Percentiles rank a stretch among this genome's conserved stretches.
Conservation (phyloP, 2,329 filamentous ascomycete genomes). For the Ceratocystis albifundus region DNA sequence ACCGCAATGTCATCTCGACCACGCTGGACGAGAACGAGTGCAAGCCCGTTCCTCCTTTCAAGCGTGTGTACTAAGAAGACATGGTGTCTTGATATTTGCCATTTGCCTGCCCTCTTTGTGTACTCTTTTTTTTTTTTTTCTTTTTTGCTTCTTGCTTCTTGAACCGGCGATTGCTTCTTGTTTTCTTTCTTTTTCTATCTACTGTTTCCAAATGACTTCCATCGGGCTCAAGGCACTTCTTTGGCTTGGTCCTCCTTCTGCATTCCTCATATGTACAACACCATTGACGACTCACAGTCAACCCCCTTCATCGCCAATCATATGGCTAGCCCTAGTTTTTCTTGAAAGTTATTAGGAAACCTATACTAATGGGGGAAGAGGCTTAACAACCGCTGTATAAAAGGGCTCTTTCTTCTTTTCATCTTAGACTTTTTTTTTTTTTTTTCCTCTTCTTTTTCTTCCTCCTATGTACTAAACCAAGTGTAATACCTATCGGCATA, state of each 20-base stretch:
- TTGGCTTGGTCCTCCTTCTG: conserved; percentile 1
- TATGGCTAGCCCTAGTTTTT: not conserved
- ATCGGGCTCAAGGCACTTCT: conserved; percentile 5
- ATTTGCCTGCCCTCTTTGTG: conserved; percentile 16
- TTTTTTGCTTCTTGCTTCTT: conserved; percentile 17
- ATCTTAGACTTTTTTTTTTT: conserved; percentile 19
- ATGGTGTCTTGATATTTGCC: conserved; percentile 1
- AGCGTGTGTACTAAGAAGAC: conserved; percentile 65
- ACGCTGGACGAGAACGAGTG: conserved; percentile 94
- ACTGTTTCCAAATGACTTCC: not conserved
- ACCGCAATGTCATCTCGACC: conserved; percentile 68
- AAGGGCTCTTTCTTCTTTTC: conserved; percentile 17
- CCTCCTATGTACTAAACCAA: conserved; percentile 10
- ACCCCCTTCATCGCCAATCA: not conserved
- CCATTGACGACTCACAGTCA: not conserved
- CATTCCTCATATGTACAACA: conserved; percentile 14
- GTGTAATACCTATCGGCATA: not conserved
- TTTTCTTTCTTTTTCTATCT: conserved; percentile 7
- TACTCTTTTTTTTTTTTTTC: conserved; percentile 12
- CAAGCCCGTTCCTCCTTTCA: conserved; percentile 92
- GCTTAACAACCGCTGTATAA: conserved; percentile 20
- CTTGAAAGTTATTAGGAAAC: not conserved
- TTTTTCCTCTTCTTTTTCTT: conserved; percentile 14
- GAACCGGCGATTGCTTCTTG: conserved; percentile 15
- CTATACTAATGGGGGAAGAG: not conserved